Base-by-base conservation (phyloP, 2,329 filamentous ascomycete species). In the Blastomyces emzantsi region DNA sequence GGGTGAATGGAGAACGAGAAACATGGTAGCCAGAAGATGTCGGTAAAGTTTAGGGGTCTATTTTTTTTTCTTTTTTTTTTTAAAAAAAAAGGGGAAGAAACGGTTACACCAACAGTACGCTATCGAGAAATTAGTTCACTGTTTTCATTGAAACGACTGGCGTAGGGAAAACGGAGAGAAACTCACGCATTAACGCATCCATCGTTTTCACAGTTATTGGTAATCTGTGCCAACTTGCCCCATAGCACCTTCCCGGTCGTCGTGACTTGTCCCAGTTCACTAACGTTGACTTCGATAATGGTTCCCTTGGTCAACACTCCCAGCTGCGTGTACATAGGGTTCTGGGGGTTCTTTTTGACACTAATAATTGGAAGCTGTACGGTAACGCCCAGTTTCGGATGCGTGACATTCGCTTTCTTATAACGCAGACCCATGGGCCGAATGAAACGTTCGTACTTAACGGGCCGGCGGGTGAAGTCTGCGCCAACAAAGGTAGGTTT, bases 211-310 rank as follows among this genome's bases (percentile, higher is more conserved):
- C 73, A 73, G 59, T 71, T 76, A 66, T 74, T 79, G 61, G 76
- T 83, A 60, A 90, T 82, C 76, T 92, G 89, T 8, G 89, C 90
- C 78, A 87, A 94, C 69, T 90, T 83, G 69, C 90, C 92, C 92
- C 92, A 97, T 7, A 93, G 90, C 9, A 96, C 90, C 79, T 97
- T 97, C 67, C 94, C 94, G 66, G 87, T 87, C 1, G 92, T 88
- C 2, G 94, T 97, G 19, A 95, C 91, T 66, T 97, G 81, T 67
- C 94, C 94, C 67, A 97, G 78, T 75, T 99, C 94, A 63, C 85
- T 89, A 39, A 97, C 92, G 74, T 99, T 96, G 71, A 97, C 92
- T 78, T 97, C 93, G 72, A 93, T 86, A 66, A 88, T 85, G 39
- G 87, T 93, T 67, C 90, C 90, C 78, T 92, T 92, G 58, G 90